Evolutionary conservation across 371 early-diverging fungal genomes (phyloP).

Genomic region (Mortierella sp.): DNA sequence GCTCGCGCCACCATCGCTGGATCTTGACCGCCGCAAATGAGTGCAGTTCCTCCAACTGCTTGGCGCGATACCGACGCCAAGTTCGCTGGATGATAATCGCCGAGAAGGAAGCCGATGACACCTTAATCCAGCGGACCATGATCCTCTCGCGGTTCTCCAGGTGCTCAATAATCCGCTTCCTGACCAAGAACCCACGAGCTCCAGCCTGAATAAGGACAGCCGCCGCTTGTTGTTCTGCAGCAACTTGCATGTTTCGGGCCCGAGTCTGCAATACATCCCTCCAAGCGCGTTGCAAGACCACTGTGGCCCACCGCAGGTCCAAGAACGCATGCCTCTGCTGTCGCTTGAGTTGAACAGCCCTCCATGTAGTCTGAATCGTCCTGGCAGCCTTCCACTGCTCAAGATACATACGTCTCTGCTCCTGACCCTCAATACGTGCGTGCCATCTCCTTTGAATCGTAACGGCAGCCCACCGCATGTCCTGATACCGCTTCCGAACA

Average conservation of each 20-base stretch:
- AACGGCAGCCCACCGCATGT: slow-evolving; percentile 34
- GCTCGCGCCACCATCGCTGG: slow-evolving; percentile 51
- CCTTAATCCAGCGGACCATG: slow-evolving; percentile 33
- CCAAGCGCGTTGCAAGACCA: slow-evolving; percentile 37
- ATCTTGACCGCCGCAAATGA: slow-evolving; percentile 28
- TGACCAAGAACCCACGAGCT: slow-evolving; percentile 35
- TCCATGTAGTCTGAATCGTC: slow-evolving; percentile 42
- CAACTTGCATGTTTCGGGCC: neutral
- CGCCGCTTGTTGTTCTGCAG: slow-evolving; percentile 23
- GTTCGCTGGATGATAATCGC: slow-evolving; percentile 46
- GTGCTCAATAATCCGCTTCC: slow-evolving; percentile 25
- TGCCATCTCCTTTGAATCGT: slow-evolving; percentile 35
- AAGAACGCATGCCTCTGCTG: slow-evolving; percentile 24
- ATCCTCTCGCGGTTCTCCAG: slow-evolving; percentile 37
- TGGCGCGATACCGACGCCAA: slow-evolving; percentile 35
- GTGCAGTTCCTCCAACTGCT: slow-evolving; percentile 16
- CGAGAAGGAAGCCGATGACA: slow-evolving; percentile 35
- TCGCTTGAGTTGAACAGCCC: slow-evolving; percentile 14
- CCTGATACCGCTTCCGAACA: slow-evolving; percentile 20
- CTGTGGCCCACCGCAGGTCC: slow-evolving; percentile 29
- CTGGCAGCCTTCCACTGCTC: slow-evolving; percentile 35
- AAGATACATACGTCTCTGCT: slow-evolving; percentile 23
- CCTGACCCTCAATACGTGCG: slow-evolving; percentile 20
- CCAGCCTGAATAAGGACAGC: slow-evolving; percentile 52
- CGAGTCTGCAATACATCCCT: slow-evolving; percentile 23